These are phyloP conservation scores for Blastobotrys illinoisensis DNA, from an alignment of 1,139 yeast genomes.

Conservation along the genomic window DNA sequence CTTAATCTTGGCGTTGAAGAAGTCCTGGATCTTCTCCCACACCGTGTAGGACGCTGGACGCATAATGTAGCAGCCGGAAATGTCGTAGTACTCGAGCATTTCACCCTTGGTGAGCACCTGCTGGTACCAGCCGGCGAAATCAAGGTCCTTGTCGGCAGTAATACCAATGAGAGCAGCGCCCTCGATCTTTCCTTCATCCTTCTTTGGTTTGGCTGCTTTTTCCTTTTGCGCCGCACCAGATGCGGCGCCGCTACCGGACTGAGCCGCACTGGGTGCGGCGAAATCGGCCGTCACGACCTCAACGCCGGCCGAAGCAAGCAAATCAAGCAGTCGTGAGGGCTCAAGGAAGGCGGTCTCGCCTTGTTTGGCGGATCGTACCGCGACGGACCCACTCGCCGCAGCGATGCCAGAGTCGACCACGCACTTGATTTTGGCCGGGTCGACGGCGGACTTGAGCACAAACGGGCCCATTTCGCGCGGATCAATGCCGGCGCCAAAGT, in stretches of 20 bases:
- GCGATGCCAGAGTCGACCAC: conserved; percentile 57
- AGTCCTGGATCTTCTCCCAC: conserved; percentile 92
- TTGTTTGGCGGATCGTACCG: conserved; percentile 56
- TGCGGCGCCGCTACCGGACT: conserved; percentile 36
- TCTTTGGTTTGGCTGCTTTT: conserved; percentile 9
- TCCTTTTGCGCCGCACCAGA: conserved; percentile 32
- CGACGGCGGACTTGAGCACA: conserved; percentile 7
- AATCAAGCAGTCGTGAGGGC: conserved; percentile 48
- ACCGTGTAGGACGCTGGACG: conserved; percentile 92
- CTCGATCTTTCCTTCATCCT: conserved; percentile 46
- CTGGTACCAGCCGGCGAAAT: conserved; percentile 96
- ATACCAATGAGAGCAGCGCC: conserved; percentile 95
- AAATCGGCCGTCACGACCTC: conserved; percentile 66
- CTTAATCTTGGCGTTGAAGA: conserved; percentile 78
- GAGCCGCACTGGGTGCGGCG: conserved; percentile 42
- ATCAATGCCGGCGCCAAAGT: conserved; percentile 46
- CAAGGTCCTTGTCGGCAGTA: conserved; percentile 85
- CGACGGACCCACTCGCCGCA: conserved; percentile 38
- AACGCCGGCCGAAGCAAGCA: conserved; percentile 52
- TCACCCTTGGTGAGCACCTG: conserved; percentile 92
- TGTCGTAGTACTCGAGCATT: conserved; percentile 97
- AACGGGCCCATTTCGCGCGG: conserved; percentile 7
- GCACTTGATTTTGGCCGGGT: conserved; percentile 49
- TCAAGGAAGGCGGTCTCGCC: conserved; percentile 49
- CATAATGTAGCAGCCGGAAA: conserved; percentile 96